Percentiles rank a stretch among this genome's conserved stretches.
These are phyloP conservation scores for Corrigiola litoralis DNA, from an alignment of 179 eudicot species.

Conservation along the genomic window DNA sequence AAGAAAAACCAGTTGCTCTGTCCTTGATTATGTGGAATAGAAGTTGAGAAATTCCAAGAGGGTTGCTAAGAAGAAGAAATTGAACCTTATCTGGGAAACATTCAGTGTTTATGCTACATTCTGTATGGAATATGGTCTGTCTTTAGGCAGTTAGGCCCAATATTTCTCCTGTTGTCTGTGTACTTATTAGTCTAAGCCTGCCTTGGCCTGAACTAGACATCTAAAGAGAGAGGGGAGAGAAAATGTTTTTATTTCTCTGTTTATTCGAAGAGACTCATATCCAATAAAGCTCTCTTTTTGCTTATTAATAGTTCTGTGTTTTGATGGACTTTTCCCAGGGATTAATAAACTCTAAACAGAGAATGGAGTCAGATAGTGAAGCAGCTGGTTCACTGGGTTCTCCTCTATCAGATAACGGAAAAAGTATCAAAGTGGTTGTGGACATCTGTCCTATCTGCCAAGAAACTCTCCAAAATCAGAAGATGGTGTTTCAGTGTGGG, in stretches of 20 bases:
- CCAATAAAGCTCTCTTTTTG: not conserved
- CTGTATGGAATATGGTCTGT: no score
- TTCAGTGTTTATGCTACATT: no score
- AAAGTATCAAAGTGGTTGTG: constrained; percentile 31
- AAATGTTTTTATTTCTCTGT: not conserved
- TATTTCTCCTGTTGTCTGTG: no score
- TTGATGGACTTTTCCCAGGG: constrained; percentile 62
- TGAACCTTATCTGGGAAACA: no score
- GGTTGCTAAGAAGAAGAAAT: no score
- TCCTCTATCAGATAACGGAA: constrained; percentile 22
- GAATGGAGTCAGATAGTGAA: constrained; percentile 18
- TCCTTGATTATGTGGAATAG: no score
- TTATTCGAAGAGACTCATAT: not conserved
- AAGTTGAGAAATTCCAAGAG: no score
- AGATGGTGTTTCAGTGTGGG: constrained; percentile 95
- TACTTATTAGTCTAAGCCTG: no score
- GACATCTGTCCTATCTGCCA: constrained; percentile 89
- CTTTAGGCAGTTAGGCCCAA: no score
- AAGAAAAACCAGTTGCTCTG: no score
- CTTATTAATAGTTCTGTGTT: no score
- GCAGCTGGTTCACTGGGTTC: constrained; percentile 16
- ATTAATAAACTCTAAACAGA: constrained; percentile 58
- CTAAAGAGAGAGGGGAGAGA: not conserved
- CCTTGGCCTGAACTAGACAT: not conserved
- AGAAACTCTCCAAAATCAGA: constrained; percentile 68